Evolutionary conservation across 352 stramenopile species (phyloP).

Genomic region (Phytophthora fragariaefolia): DNA sequence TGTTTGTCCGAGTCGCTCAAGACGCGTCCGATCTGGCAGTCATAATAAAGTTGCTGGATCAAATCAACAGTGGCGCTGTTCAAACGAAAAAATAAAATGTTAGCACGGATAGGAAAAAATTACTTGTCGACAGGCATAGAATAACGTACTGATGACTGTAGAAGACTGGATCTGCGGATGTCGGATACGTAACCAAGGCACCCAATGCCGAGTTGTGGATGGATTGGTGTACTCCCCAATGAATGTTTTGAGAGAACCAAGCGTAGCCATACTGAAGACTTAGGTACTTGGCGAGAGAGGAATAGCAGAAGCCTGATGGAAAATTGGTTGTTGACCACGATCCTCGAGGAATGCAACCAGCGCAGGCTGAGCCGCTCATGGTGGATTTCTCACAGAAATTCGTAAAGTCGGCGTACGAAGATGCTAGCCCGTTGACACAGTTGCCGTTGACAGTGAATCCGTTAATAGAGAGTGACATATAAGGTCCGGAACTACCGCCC

Average conservation of each 20-base stretch:
- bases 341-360: slow-evolving; percentile 61
- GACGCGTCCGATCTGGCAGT: slow-evolving; percentile 63
- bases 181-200: slow-evolving; percentile 55
- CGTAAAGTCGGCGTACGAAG: slow-evolving; percentile 38
- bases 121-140: not conserved
- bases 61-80: slow-evolving; percentile 51
- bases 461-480: slow-evolving; percentile 25
- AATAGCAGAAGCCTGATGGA: slow-evolving; percentile 69
- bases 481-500: slow-evolving; percentile 51
- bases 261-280: slow-evolving; percentile 52
- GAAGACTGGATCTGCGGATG: slow-evolving; percentile 73
- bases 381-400: slow-evolving; percentile 66
- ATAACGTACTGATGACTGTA: slow-evolving; percentile 77
- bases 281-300: slow-evolving; percentile 50
- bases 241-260: slow-evolving; percentile 63
- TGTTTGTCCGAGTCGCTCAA: slow-evolving; percentile 67
- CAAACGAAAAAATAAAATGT: not conserved
- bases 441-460: slow-evolving; percentile 32
- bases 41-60: slow-evolving; percentile 40
- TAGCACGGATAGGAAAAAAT: not conserved
- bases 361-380: slow-evolving; percentile 38
- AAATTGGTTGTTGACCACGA: slow-evolving; percentile 49
- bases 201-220: slow-evolving; percentile 66
- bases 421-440: slow-evolving; percentile 34
- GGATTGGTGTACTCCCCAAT: slow-evolving; percentile 67